phyloP scores from a whole-genome alignment of 1,139 yeast genomes.

The Wickerhamomyces sp. region DNA sequence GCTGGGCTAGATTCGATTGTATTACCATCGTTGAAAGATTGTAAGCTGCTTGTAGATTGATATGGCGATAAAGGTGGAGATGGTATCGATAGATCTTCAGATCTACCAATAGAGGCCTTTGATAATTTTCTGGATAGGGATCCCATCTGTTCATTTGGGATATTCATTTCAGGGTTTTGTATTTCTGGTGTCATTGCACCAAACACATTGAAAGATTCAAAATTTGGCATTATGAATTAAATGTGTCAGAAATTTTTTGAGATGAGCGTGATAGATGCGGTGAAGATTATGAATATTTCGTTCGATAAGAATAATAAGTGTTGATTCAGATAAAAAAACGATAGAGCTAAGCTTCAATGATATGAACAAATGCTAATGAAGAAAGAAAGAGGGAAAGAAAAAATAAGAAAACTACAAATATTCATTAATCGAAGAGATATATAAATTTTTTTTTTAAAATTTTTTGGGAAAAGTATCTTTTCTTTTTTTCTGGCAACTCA shows the following conservation, averaged over 20 bases:
- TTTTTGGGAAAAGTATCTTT: conserved; percentile 4
- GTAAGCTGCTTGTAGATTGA: conserved; percentile 25
- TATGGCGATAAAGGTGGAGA: conserved; percentile 70
- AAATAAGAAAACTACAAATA: not conserved
- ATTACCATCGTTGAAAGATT: conserved; percentile 1
- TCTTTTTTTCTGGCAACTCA: too few species aligned
- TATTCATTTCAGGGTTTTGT: conserved; percentile 4
- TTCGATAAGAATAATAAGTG: too few species aligned
- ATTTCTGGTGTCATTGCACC: conserved; percentile 25
- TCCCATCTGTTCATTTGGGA: conserved; percentile 7
- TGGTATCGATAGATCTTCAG: conserved; percentile 36
- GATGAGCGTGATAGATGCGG: too few species aligned
- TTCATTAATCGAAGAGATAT: not conserved
- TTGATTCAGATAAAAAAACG: too few species aligned
- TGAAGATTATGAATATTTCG: too few species aligned
- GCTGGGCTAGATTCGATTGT: conserved; percentile 2
- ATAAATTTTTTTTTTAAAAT: conserved; percentile 3
- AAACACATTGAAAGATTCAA: conserved; percentile 8
- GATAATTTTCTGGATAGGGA: conserved; percentile 21
- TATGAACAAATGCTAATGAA: too few species aligned
- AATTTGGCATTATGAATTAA: conserved; percentile 9
- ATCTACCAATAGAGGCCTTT: conserved; percentile 19
- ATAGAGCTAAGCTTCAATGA: too few species aligned
- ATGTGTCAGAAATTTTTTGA: conserved; percentile 2
- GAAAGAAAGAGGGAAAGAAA: too few species aligned